These are phyloP conservation scores for Yamadazyma philogaea DNA, from an alignment of 805 yeast species.

Conservation along the genomic window DNA sequence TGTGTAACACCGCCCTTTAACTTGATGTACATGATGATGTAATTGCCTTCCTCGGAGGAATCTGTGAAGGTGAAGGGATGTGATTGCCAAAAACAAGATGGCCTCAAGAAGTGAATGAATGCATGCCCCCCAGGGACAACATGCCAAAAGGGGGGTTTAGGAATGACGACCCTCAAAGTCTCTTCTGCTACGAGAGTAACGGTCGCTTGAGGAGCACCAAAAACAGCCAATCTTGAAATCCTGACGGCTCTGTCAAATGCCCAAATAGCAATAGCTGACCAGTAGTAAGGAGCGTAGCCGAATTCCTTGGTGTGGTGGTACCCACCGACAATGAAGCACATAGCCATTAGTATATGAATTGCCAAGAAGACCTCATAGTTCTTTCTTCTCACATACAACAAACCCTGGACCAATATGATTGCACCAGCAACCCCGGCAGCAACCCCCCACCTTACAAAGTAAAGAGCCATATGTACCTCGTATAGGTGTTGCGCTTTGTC, in stretches of 20 bases:
- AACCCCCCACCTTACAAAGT: constrained; percentile 27
- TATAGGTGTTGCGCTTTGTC: constrained; percentile 9
- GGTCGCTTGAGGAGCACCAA: constrained; percentile 33
- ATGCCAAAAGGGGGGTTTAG: constrained; percentile 37
- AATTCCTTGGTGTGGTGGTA: constrained; percentile 50
- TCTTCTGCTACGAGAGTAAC: constrained; percentile 37
- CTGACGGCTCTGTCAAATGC: constrained; percentile 33
- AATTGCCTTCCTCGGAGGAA: constrained; percentile 20
- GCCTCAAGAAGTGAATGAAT: constrained; percentile 34
- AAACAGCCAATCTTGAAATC: constrained; percentile 27
- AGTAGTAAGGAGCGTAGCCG: constrained; percentile 24
- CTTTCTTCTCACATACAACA: constrained; percentile 48
- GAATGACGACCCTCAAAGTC: constrained; percentile 35
- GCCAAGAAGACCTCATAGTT: constrained; percentile 51
- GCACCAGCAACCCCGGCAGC: constrained; percentile 33
- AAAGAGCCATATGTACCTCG: constrained; percentile 13
- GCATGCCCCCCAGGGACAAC: constrained; percentile 43
- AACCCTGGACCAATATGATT: constrained; percentile 46
- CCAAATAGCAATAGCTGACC: constrained; percentile 38
- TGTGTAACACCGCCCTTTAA: constrained; percentile 55
- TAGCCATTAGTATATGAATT: constrained; percentile 32
- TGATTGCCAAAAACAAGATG: constrained; percentile 40
- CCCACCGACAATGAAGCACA: constrained; percentile 48
- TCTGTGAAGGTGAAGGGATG: constrained; percentile 42
- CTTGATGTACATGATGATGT: constrained; percentile 32